A percentile compares a stretch with the other conserved stretches of the same genome.
phyloP scores from a whole-genome alignment of 169 alveolate species.

The Eimeria maxima region DNA sequence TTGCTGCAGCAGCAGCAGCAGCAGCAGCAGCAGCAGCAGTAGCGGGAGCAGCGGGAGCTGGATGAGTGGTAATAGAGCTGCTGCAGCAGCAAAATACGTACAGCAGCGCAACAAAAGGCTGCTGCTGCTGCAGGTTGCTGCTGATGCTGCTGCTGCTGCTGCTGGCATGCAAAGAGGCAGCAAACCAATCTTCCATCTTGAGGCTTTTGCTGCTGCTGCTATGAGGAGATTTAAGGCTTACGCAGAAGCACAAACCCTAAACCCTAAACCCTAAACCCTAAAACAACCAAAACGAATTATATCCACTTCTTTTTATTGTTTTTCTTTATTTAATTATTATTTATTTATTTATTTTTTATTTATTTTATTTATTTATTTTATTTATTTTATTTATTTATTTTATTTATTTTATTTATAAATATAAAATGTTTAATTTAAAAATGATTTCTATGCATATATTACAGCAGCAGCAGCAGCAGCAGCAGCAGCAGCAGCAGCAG shows the following conservation, averaged over 20 bases:
- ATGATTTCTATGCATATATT: not conserved
- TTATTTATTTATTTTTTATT: not conserved
- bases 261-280: not conserved
- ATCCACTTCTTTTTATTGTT: no score
- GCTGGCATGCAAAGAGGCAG: slow-evolving; percentile 87
- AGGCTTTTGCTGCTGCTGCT: slow-evolving; percentile 76
- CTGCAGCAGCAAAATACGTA: not conserved
- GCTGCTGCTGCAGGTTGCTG: not conserved
- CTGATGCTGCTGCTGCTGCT: slow-evolving; percentile 8
- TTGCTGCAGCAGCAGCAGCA: no score
- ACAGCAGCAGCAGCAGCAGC: no score
- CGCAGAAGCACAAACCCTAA: slow-evolving; percentile 15
- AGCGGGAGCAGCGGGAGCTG: not conserved
- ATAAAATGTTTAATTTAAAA: not conserved
- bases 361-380: no score
- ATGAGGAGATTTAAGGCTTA: not conserved
- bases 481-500: no score
- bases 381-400: no score
- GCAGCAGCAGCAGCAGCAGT: not conserved
- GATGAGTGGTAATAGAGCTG: not conserved
- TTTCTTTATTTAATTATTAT: not conserved
- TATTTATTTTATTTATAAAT: not conserved
- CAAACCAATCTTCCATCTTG: slow-evolving; percentile 91
- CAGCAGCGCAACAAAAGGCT: slow-evolving; percentile 17
- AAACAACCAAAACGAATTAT: not conserved